These are phyloP conservation scores for Penicillium atrosanguineum DNA, from an alignment of 495 filamentous ascomycete species.

Conservation along the genomic window DNA sequence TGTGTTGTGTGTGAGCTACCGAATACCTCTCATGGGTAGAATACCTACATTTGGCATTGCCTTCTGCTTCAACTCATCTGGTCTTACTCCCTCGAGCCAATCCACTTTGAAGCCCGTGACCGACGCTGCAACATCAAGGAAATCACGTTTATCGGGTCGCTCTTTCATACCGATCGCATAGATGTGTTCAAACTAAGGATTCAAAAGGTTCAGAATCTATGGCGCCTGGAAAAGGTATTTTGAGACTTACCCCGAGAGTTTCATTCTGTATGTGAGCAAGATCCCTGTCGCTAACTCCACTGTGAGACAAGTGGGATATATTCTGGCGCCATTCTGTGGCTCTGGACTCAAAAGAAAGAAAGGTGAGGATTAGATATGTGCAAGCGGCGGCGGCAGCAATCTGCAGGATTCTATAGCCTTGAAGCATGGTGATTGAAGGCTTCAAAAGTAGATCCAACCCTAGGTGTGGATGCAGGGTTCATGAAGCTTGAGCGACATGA, in stretches of 20 bases:
- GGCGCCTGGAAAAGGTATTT: not conserved
- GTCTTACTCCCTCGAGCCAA: conserved; percentile 49
- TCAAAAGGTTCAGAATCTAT: not conserved
- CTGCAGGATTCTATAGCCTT: too few relatives aligned
- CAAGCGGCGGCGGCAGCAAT: too few relatives aligned
- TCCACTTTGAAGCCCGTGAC: conserved; percentile 51
- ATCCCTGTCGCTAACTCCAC: conserved; percentile 9
- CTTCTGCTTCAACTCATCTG: conserved; percentile 23
- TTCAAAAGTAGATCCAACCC: too few relatives aligned
- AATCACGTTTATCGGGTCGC: conserved; percentile 62
- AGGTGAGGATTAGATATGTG: not conserved
- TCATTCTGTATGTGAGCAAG: conserved; percentile 27
- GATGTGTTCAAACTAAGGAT: conserved; percentile 35
- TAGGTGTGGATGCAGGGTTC: too few relatives aligned
- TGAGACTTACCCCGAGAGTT: conserved; percentile 25
- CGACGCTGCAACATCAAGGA: conserved; percentile 51
- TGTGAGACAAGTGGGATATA: not conserved
- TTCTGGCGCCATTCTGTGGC: not conserved
- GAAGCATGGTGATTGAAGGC: too few relatives aligned
- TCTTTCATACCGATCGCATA: conserved; percentile 61
- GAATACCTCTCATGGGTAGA: not conserved
- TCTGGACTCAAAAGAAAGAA: not conserved
- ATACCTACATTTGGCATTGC: conserved; percentile 19
- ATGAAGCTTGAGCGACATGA: too few relatives aligned
- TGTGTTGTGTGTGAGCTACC: not conserved